phyloP scores from a whole-genome alignment of 768 basidiomycete genomes.

The Mycena olivaceomarginata region DNA sequence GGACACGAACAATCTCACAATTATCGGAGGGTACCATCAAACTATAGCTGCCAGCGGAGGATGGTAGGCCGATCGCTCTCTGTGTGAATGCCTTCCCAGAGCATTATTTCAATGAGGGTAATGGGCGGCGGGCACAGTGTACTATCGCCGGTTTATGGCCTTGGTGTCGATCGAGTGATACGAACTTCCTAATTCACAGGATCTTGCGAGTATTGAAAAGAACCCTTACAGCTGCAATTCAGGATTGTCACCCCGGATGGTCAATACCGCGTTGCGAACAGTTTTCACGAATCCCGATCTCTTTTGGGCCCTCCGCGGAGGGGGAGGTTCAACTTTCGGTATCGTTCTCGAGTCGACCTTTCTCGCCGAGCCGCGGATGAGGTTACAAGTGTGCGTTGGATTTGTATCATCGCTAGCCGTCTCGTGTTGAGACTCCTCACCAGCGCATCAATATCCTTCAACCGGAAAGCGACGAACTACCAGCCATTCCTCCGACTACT shows the following conservation, averaged over 20 bases:
- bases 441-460: too few relatives aligned
- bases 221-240: not conserved
- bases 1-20: not conserved
- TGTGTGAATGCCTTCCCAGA: too few relatives aligned
- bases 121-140: not conserved
- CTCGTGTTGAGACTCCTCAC: too few relatives aligned
- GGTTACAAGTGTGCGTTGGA: not conserved
- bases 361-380: not conserved
- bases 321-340: not conserved
- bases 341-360: not conserved
- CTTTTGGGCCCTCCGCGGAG: not conserved
- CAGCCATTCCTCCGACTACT: not conserved
- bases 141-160: not conserved
- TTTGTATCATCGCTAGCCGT: too few relatives aligned
- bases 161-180: not conserved
- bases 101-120: not conserved
- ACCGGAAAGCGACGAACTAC: not conserved
- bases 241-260: not conserved
- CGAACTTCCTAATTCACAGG: not conserved
- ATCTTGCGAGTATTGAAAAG: not conserved
- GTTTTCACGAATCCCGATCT: not conserved
- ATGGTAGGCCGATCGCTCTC: not conserved
- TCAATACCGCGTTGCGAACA: not conserved
- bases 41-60: not conserved
- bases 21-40: not conserved